These are phyloP conservation scores for Phytophthora hybrid DNA, from an alignment of 352 stramenopile genomes.

Conservation along the genomic window DNA sequence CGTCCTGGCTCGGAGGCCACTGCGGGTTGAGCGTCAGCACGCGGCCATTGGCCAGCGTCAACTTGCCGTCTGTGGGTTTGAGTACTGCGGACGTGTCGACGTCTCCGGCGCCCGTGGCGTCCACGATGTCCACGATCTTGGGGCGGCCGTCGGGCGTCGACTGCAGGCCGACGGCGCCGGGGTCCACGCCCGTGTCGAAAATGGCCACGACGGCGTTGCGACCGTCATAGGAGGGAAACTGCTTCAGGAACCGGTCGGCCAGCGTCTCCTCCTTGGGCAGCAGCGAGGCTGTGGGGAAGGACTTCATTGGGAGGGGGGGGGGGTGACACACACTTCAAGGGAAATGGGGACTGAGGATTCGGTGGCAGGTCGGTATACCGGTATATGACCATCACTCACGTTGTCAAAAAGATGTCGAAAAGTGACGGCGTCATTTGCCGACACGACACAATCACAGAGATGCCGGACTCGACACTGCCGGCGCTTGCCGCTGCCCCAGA, in stretches of 20 bases:
- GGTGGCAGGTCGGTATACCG: too few relatives aligned
- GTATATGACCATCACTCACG: too few relatives aligned
- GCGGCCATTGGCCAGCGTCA: conserved; percentile 54
- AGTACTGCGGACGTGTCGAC: conserved; percentile 87
- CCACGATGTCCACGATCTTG: conserved; percentile 96
- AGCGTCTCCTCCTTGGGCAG: conserved; percentile 95
- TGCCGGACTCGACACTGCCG: background rate
- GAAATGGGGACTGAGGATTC: too few relatives aligned
- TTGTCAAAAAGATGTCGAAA: too few relatives aligned
- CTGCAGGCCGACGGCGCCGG: conserved; percentile 88
- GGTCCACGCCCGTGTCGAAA: conserved; percentile 97
- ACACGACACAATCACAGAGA: too few relatives aligned
- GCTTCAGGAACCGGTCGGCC: conserved; percentile 76
- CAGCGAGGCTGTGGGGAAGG: conserved; percentile 70
- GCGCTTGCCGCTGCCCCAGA: conserved; percentile 13
- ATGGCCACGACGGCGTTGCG: conserved; percentile 93
- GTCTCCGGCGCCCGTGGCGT: conserved; percentile 95
- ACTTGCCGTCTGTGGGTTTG: conserved; percentile 56
- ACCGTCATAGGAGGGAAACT: conserved; percentile 91
- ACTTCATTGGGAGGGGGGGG: conserved; percentile 40
- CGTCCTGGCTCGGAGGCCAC: conserved; percentile 64
- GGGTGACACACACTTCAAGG: background rate
- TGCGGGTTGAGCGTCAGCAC: conserved; percentile 79
- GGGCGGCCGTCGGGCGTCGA: conserved; percentile 85
- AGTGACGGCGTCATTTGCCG: too few relatives aligned